Conservation (phyloP, 306 rosid species). For the Rosa rugosa region DNA sequence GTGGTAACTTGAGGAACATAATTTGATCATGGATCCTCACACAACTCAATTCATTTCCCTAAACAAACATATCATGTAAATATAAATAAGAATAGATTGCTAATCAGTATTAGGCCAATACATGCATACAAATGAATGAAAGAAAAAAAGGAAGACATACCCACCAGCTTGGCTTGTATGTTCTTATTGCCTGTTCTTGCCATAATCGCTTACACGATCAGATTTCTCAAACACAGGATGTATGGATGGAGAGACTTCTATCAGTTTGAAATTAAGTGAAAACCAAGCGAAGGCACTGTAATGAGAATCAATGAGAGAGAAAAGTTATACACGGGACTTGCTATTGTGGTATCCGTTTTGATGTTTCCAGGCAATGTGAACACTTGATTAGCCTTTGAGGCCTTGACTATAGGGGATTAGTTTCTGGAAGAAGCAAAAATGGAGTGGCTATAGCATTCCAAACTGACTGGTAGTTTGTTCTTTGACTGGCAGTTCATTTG, state of each 20-base stretch:
- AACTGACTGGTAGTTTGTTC: constrained; percentile 58
- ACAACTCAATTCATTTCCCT: not conserved
- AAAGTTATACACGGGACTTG: constrained; percentile 11
- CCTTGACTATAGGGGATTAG: not conserved
- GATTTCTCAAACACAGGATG: not conserved
- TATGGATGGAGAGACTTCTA: not conserved
- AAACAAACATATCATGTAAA: not conserved
- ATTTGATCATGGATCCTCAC: not conserved
- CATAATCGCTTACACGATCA: constrained; percentile 30
- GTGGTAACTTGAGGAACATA: too few species aligned
- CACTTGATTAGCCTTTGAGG: constrained; percentile 6
- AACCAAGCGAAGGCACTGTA: constrained; percentile 11
- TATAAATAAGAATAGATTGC: not conserved
- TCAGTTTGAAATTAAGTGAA: constrained; percentile 19
- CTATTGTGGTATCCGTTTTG: constrained; percentile 1
- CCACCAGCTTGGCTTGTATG: constrained; percentile 93
- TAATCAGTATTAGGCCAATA: not conserved
- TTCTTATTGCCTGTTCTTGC: constrained; percentile 67
- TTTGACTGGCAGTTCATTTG: constrained; percentile 56
- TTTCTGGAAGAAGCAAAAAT: constrained; percentile 14
- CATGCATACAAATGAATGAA: not conserved
- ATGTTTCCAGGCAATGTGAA: constrained; percentile 16
- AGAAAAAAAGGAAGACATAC: constrained; percentile 60
- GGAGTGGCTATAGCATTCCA: not conserved
- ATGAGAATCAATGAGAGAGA: not conserved